phyloP scores from a whole-genome alignment of 257 asterid species.

The Leonotis leonurus region DNA sequence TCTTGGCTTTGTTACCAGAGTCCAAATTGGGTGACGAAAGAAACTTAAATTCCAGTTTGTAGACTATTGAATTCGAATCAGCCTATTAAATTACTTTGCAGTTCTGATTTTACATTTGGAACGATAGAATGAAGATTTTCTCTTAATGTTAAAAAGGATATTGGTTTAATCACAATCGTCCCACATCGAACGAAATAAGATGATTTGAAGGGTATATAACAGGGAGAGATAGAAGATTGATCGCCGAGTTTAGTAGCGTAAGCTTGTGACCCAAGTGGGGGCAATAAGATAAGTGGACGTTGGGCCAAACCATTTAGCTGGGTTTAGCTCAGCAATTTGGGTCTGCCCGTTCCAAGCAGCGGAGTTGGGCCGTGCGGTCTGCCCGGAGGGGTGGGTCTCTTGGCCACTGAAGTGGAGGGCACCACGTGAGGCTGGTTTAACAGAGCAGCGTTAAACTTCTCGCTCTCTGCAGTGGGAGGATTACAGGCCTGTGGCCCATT shows the following conservation, averaged over 20 bases:
- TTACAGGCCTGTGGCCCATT: not conserved
- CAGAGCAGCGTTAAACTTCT: not conserved
- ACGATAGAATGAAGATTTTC: too few relatives aligned
- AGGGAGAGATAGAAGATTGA: accelerated
- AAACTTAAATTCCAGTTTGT: too few relatives aligned
- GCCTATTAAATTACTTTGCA: too few relatives aligned
- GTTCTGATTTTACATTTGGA: too few relatives aligned
- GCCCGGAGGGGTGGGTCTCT: not conserved
- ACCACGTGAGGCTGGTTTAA: not conserved
- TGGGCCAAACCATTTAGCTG: not conserved
- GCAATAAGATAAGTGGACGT: not conserved
- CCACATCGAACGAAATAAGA: too few relatives aligned
- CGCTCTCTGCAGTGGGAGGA: not conserved
- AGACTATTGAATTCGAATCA: too few relatives aligned
- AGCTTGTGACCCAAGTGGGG: not conserved
- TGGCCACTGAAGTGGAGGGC: not conserved
- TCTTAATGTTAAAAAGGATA: too few relatives aligned
- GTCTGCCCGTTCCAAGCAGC: not conserved
- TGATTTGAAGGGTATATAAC: not conserved
- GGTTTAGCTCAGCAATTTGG: not conserved
- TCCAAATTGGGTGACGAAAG: too few relatives aligned
- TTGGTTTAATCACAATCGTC: too few relatives aligned
- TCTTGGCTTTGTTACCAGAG: too few relatives aligned
- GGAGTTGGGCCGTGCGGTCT: not conserved
- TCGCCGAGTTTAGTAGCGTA: not conserved